Evolutionary conservation across 257 asterid species (phyloP).

Genomic region (Lantana camara): DNA sequence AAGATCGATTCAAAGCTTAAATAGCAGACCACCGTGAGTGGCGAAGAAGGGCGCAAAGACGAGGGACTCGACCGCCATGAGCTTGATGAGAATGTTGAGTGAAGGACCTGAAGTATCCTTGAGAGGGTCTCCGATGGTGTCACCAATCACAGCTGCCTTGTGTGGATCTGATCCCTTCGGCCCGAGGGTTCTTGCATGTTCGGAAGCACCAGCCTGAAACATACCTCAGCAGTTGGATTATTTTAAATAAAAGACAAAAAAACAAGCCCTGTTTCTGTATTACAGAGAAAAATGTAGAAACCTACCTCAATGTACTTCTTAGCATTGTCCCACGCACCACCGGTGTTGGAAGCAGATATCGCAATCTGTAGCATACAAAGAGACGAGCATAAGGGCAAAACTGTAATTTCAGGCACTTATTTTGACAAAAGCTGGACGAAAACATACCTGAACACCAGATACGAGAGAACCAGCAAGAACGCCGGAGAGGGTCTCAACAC

Average conservation of each 20-base stretch:
- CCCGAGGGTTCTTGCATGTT: constrained; percentile 59
- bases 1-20: constrained; percentile 33
- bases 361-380: constrained; percentile 41
- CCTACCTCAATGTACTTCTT: constrained; percentile 73
- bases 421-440: background rate
- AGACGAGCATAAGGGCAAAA: background rate
- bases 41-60: constrained; percentile 79
- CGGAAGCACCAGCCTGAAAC: constrained; percentile 59
- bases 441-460: constrained; percentile 85
- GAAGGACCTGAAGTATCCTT: constrained; percentile 84
- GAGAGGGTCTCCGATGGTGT: constrained; percentile 68
- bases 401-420: background rate
- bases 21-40: constrained; percentile 61
- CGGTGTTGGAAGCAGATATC: constrained; percentile 76
- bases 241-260: no score
- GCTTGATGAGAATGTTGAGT: constrained; percentile 70
- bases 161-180: constrained; percentile 80
- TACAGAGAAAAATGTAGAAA: background rate
- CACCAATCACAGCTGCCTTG: constrained; percentile 79
- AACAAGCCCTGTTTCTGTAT: no score
- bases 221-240: background rate
- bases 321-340: constrained; percentile 81
- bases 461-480: constrained; percentile 92
- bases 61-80: constrained; percentile 78
- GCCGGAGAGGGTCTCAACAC: constrained; percentile 95